Conservation (phyloP, 2,329 filamentous ascomycete genomes). For the Ilyonectria robusta region DNA sequence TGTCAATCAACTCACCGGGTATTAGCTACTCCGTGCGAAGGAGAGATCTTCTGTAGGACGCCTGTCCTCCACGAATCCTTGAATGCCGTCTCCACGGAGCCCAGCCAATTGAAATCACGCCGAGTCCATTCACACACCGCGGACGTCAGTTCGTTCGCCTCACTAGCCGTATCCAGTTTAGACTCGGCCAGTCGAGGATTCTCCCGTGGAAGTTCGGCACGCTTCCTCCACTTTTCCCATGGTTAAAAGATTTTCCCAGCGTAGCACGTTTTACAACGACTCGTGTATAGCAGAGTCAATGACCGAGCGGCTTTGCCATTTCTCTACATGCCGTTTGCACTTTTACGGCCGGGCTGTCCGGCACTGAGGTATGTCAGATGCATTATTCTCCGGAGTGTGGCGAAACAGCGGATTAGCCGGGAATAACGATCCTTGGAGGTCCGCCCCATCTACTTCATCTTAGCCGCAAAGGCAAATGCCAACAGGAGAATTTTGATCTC, state of each 20-base stretch:
- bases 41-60: no score
- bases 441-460: neutral
- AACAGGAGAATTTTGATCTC: neutral
- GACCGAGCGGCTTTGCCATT: neutral
- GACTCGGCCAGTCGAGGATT: neutral
- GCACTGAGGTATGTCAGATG: slow-evolving; percentile 14
- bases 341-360: slow-evolving; percentile 7
- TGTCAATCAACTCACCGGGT: no score
- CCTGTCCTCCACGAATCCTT: no score
- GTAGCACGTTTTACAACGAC: neutral
- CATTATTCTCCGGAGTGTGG: slow-evolving; percentile 6
- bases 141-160: neutral
- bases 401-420: neutral
- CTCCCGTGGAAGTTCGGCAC: slow-evolving; percentile 3
- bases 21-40: no score
- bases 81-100: neutral
- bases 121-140: neutral
- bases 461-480: neutral
- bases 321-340: neutral
- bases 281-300: neutral
- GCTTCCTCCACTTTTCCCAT: slow-evolving; percentile 9
- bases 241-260: slow-evolving; percentile 31
- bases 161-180: neutral
- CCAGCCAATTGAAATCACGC: neutral
- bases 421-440: neutral